Evolutionary conservation across 148 eudicot species (phyloP), one percentile per base, ranked within the genome.

Genomic region (Camellia japonica): DNA sequence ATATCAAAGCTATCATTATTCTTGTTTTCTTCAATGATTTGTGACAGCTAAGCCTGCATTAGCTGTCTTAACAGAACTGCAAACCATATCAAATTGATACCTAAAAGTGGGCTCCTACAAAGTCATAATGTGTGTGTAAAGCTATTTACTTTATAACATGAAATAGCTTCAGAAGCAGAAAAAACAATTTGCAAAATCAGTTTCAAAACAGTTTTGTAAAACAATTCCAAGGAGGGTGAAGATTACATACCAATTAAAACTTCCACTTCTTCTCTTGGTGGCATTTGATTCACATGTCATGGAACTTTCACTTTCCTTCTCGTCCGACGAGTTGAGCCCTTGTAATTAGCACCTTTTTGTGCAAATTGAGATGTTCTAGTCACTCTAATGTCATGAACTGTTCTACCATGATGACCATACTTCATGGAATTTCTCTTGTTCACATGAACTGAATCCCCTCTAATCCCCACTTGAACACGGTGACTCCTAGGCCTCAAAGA

Each of bases 401-500:
- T 46, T 43, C 13, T 67, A 14, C 73, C 68, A n/a, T 71, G 38
- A 58, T 47, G 58, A 73, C 68, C 76, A 62, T 79, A 16, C 58
- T 72, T 64, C 20, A 64, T n/a, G n/a, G 47, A 69, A 56, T 80
- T 77, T 23, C 42, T 65, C 76, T 73, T 68, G 41, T 71, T 58
- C 59, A 42, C 19, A 77, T 14, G 67, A 65, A 44, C 59, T 7
- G 78, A 71, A 20, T 76, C 51, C 60, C 74, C 73, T 51, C 82
- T 78, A 46, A 80, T 8, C 68, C 85, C 79, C 23, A 87, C 80
- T 11, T 10, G 82, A 13, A 77, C 54, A 9, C 75, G 80, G 51
- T 85, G 87, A 70, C 71, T 83, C 30, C 60, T 68, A 11, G 90
- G 78, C 83, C 88, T 66, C 43, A 87, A 76, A 16, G 88, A 75